A percentile compares a stretch with the other conserved stretches of the same genome.
phyloP scores from a whole-genome alignment of 2,329 filamentous ascomycete genomes.

The Fusarium graminum region DNA sequence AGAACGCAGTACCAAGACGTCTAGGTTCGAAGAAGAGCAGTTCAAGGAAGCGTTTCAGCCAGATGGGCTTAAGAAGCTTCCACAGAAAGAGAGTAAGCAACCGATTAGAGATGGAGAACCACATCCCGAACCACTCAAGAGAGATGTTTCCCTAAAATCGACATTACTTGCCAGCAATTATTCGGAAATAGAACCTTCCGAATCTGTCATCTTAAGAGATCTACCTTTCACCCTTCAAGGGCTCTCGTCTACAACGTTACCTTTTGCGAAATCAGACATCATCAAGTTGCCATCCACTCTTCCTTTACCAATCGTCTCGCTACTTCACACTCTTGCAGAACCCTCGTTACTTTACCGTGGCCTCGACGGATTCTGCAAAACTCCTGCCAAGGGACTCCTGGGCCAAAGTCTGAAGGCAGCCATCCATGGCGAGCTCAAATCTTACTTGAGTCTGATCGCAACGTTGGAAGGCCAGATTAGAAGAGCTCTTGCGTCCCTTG shows the following conservation, averaged over 20 bases:
- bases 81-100: slow-evolving; percentile 57
- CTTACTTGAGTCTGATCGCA: slow-evolving; percentile 90
- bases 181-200: slow-evolving; percentile 70
- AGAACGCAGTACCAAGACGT: slow-evolving; percentile 54
- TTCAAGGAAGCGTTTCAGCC: slow-evolving; percentile 68
- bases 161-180: slow-evolving; percentile 69
- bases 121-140: slow-evolving; percentile 52
- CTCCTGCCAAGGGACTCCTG: slow-evolving; percentile 84
- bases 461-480: slow-evolving; percentile 94
- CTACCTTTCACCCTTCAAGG: slow-evolving; percentile 94
- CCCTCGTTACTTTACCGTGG: slow-evolving; percentile 91
- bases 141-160: slow-evolving; percentile 69
- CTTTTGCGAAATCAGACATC: slow-evolving; percentile 76
- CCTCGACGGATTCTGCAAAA: slow-evolving; percentile 84
- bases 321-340: slow-evolving; percentile 91
- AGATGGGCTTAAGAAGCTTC: slow-evolving; percentile 62
- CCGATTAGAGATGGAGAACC: slow-evolving; percentile 55
- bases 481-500: slow-evolving; percentile 80
- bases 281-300: slow-evolving; percentile 83
- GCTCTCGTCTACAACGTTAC: slow-evolving; percentile 85
- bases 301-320: slow-evolving; percentile 84
- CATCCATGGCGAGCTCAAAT: slow-evolving; percentile 84
- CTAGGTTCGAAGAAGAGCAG: slow-evolving; percentile 62
- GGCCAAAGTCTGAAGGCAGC: slow-evolving; percentile 92
- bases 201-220: slow-evolving; percentile 78